phyloP scores from a whole-genome alignment of 2,329 filamentous ascomycete genomes.

The Emmonsiellopsis sp. region DNA sequence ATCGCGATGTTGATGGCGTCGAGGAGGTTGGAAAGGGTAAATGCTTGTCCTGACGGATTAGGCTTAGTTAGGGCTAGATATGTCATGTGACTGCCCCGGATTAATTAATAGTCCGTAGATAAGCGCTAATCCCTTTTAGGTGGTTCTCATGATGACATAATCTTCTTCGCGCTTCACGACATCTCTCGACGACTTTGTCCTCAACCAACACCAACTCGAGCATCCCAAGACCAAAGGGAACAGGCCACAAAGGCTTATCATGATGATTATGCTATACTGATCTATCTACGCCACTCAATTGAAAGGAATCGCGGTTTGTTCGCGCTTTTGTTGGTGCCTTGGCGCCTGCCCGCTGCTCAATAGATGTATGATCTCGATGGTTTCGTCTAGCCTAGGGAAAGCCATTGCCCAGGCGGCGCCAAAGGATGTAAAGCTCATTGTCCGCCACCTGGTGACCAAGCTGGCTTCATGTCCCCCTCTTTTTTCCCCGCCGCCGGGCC shows the following conservation, averaged over 20 bases:
- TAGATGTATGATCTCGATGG: slow-evolving; percentile 14
- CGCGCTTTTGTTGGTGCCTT: not conserved
- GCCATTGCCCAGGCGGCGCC: slow-evolving; percentile 46
- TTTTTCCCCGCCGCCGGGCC: slow-evolving; percentile 66
- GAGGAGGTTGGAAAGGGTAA: not conserved
- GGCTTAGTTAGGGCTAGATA: not conserved
- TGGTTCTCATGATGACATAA: not conserved
- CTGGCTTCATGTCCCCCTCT: slow-evolving; percentile 66
- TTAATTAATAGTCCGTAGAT: not conserved
- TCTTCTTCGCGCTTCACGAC: not conserved
- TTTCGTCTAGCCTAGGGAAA: slow-evolving; percentile 30
- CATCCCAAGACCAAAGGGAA: too few species aligned
- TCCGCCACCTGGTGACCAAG: slow-evolving; percentile 82
- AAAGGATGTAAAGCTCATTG: slow-evolving; percentile 50
- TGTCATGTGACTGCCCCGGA: not conserved
- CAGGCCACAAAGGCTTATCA: too few species aligned
- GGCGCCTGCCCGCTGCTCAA: not conserved
- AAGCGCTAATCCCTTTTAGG: not conserved
- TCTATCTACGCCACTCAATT: not conserved
- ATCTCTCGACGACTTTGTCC: too few species aligned
- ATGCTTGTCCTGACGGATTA: not conserved
- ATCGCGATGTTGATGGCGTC: not conserved
- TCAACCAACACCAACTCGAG: too few species aligned
- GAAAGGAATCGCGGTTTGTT: not conserved
- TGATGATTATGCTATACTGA: not conserved